phyloP scores from a whole-genome alignment of 106 monocot genomes.

The Allium cepa region DNA sequence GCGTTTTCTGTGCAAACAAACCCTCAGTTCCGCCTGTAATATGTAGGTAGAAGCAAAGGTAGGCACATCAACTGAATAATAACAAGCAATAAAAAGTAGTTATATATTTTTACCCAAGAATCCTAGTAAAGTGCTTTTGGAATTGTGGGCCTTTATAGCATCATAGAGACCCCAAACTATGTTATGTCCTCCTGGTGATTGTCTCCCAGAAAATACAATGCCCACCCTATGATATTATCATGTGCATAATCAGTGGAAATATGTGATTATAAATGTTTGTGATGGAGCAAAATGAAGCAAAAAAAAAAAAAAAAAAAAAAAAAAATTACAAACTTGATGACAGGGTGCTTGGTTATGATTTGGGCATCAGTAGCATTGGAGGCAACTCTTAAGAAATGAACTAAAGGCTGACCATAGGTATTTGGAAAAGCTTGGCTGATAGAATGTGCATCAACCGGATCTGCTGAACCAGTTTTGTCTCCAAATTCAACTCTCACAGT shows the following conservation, averaged over 20 bases:
- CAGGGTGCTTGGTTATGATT: conserved; percentile 56
- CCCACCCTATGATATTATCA: conserved; percentile 19
- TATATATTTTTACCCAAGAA: conserved; percentile 13
- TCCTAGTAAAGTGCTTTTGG: conserved; percentile 24
- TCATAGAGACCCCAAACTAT: conserved; percentile 32
- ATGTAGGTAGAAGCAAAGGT: not conserved
- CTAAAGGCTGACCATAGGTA: conserved; percentile 71
- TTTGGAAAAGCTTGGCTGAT: conserved; percentile 59
- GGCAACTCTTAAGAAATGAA: conserved; percentile 55
- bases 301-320: not conserved
- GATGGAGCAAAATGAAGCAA: not conserved
- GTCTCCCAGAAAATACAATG: conserved; percentile 38
- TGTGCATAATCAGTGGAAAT: too few species aligned
- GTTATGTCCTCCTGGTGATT: conserved; percentile 50
- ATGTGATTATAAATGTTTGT: too few species aligned
- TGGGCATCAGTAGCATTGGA: conserved; percentile 56
- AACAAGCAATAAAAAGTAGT: not conserved
- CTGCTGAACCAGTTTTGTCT: conserved; percentile 43
- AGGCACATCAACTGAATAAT: not conserved
- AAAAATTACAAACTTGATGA: conserved; percentile 26
- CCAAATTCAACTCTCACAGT: conserved; percentile 61
- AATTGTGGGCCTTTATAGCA: conserved; percentile 31
- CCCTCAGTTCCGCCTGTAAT: conserved; percentile 52
- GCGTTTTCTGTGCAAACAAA: conserved; percentile 30
- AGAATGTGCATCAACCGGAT: conserved; percentile 40